Evolutionary conservation across 768 basidiomycete genomes (phyloP), one percentile per base, ranked within the genome.

Genomic region (Phlebiopsis flavidoalba): DNA sequence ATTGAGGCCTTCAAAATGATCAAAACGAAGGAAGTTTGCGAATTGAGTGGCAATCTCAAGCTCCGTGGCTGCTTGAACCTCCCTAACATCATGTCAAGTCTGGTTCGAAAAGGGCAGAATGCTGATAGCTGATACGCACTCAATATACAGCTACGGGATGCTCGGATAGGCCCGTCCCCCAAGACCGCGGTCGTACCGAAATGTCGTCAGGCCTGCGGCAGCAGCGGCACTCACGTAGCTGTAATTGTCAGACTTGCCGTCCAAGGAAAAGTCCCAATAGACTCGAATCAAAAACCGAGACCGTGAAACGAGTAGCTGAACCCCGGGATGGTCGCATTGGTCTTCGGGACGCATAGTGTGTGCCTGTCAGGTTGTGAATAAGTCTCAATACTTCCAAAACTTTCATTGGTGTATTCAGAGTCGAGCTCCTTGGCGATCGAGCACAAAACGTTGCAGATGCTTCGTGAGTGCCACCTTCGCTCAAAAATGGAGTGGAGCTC

Each of bases 281-380:
- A n/a, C 61, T 62, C 26, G 26, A 31, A 31, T 31, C 26, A 31
- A 31, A n/a, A 31, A 31, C 26, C 26, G 26, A 31, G 26, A 31
- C 26, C 26, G 26, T 31, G 26, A 31, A n/a, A 31, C 6, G 26
- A 31, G 26, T 31, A 31, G 26, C 26, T 31, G 26, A 31, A 15
- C 26, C 43, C 45, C 21, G 49, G 33, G 48, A 65, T 48, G 43
- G 60, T 63, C 22, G 63, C 52, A 37, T 57, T 60, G 37, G 54
- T 47, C 49, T 61, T 59, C 6, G 64, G 66, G 36, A 53, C 36
- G 47, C 64, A 67, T 19, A 67, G 59, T 12, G 59, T 12, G 59
- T 65, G 12, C 64, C 64, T 19, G 62, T 65, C 26, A 36, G 57
- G 62, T 62, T 17, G 60, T 64, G 52, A 46, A 43, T 3, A 50